Percentiles rank a stretch among this genome's conserved stretches.
Conservation (phyloP, 306 rosid genomes). For the Mimosa pudica region DNA sequence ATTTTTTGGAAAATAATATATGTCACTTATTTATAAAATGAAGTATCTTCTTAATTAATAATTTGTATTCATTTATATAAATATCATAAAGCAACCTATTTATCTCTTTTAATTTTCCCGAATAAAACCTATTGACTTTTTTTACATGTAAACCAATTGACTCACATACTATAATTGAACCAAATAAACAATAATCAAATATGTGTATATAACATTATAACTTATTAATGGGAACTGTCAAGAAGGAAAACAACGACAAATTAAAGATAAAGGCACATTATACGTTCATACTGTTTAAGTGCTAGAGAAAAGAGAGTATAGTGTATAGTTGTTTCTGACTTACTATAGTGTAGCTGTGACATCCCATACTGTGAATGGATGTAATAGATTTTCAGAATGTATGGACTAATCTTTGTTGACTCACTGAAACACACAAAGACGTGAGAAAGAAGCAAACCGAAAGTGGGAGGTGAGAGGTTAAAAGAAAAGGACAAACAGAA, state of each 20-base stretch:
- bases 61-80: too few relatives aligned
- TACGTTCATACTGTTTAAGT: neutral
- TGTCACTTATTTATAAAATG: too few relatives aligned
- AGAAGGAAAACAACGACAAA: neutral
- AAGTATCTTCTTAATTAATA: too few relatives aligned
- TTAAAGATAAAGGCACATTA: neutral
- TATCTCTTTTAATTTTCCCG: too few relatives aligned
- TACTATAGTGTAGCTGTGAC: constrained; percentile 35
- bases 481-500: constrained; percentile 62
- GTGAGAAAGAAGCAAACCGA: constrained; percentile 76
- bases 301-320: constrained; percentile 41
- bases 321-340: constrained; percentile 36
- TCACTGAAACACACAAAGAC: constrained; percentile 48
- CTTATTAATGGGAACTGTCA: neutral
- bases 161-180: too few relatives aligned
- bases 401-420: constrained; percentile 45
- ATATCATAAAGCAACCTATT: too few relatives aligned
- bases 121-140: too few relatives aligned
- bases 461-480: constrained; percentile 43
- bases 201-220: too few relatives aligned
- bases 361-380: constrained; percentile 32
- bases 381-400: constrained; percentile 52
- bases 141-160: too few relatives aligned
- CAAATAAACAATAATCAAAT: too few relatives aligned
- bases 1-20: too few relatives aligned